phyloP scores from a whole-genome alignment of 2,329 filamentous ascomycete genomes.

The Gremmenia infestans region DNA sequence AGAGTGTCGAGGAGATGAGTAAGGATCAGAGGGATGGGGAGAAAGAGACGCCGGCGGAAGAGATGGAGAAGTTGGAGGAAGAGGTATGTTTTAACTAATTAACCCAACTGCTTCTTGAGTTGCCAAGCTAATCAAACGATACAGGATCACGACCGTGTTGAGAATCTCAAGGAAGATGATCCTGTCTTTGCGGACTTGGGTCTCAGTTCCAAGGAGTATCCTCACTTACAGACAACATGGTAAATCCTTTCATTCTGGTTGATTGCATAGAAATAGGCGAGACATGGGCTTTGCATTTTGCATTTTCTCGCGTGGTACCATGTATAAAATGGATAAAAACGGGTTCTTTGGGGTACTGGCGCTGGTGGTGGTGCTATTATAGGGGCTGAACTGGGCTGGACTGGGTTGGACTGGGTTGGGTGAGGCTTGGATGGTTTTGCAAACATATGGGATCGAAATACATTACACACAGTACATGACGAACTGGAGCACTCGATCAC shows the following conservation, averaged over 20 bases:
- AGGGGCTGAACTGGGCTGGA: too few species aligned
- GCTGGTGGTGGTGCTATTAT: too few species aligned
- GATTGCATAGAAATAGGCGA: too few species aligned
- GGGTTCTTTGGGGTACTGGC: too few species aligned
- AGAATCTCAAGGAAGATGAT: conserved; percentile 42
- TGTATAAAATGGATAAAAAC: too few species aligned
- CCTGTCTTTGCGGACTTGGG: conserved; percentile 47
- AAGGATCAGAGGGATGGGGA: conserved; percentile 51
- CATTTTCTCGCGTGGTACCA: too few species aligned
- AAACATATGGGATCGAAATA: too few species aligned
- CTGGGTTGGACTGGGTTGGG: too few species aligned
- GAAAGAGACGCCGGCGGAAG: conserved; percentile 62
- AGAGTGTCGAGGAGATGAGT: conserved; percentile 50
- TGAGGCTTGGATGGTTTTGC: too few species aligned
- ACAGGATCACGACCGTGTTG: conserved; percentile 49
- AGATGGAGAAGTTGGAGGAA: conserved; percentile 68
- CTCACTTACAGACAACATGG: conserved; percentile 59
- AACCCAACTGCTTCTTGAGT: background rate
- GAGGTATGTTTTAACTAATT: conserved; percentile 47
- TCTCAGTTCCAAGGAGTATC: conserved; percentile 58
- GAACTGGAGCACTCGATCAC: too few species aligned
- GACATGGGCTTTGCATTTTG: too few species aligned
- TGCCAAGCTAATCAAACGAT: conserved; percentile 33
- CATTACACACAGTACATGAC: too few species aligned
- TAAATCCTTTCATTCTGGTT: conserved; percentile 20